Conservation (phyloP, 805 yeast species). For the Ogataea populi-albae region DNA sequence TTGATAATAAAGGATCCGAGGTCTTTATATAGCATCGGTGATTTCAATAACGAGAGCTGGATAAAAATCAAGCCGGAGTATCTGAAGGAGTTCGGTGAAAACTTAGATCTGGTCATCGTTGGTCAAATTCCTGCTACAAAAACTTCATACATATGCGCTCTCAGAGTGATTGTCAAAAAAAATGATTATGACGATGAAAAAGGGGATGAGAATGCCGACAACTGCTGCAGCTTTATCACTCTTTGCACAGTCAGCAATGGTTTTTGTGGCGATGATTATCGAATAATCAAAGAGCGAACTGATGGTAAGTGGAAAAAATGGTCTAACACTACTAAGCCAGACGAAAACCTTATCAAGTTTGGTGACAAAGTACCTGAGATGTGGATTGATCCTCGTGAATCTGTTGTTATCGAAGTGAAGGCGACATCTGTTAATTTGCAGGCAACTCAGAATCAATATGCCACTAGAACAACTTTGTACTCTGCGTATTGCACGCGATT, state of each 20-base stretch:
- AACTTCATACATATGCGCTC: constrained; percentile 70
- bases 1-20: constrained; percentile 66
- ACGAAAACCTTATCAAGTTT: constrained; percentile 44
- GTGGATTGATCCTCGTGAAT: constrained; percentile 79
- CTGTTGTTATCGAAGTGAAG: constrained; percentile 78
- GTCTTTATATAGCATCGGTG: constrained; percentile 59
- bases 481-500: constrained; percentile 71
- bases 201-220: constrained; percentile 9
- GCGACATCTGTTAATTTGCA: constrained; percentile 67
- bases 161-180: constrained; percentile 43
- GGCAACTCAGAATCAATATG: constrained; percentile 44
- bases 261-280: constrained; percentile 59
- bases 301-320: constrained; percentile 56
- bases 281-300: constrained; percentile 54
- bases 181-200: constrained; percentile 9
- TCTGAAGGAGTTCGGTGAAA: constrained; percentile 80
- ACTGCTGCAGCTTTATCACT: constrained; percentile 46
- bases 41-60: constrained; percentile 62
- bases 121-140: constrained; percentile 78
- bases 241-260: constrained; percentile 87
- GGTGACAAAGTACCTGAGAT: constrained; percentile 61
- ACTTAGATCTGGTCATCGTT: constrained; percentile 72
- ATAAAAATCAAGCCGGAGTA: constrained; percentile 90
- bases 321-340: constrained; percentile 39
- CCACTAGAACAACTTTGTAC: constrained; percentile 66